Base-by-base conservation (phyloP, 2,329 filamentous ascomycete genomes). In the Conoideocrella luteorostrata region DNA sequence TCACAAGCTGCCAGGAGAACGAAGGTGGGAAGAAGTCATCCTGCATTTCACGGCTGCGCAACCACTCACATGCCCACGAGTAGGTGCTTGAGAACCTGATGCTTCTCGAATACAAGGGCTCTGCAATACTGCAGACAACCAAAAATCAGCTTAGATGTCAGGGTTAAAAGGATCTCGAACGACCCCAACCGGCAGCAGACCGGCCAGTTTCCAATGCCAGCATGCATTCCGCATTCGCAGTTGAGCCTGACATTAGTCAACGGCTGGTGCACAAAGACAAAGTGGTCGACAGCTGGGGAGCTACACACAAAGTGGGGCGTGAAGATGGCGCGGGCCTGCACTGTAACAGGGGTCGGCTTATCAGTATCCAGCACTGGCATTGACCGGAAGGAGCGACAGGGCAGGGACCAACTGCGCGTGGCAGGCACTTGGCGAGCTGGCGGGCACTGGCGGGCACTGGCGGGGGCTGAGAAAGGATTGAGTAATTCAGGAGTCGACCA, bases 281-380 rank as follows among this genome's bases (percentile, higher is more conserved):
- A 33, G 26, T 24, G 29, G 39, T 22, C 13, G 29, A n/a, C 38
- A 28, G 26, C 32, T 9, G 12, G n/a, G 18, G 32, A 23, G 39
- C 39, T 34, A 33, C 28, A 17, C 28, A 41, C 39, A 22, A 41
- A 33, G 20, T n/a, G 29, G 29, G 29, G 37, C 29, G 39, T 41
- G 39, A 22, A n/a, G 17, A 17, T 15, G 28, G 28, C 39, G 23
- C 24, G 17, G 17, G 17, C 24, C 26, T 6, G 10, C 23, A 17
- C 22, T 41, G 39, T 21, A 17, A 21, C 23, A 7, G 38, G 38
- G 13, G 38, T 30, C 20, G 38, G 15, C 18, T 21, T 40, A 22
- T 39, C 22, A 28, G 12, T 23, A 29, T 11, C 18, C 24, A 26
- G 24, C n/a, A n/a, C n/a, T n/a, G n/a, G n/a, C n/a, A n/a, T n/a